Evolutionary conservation across 164 flowering plant species (phyloP), one percentile per base, ranked within the genome.

Genomic region (Paratinospora sagittata): DNA sequence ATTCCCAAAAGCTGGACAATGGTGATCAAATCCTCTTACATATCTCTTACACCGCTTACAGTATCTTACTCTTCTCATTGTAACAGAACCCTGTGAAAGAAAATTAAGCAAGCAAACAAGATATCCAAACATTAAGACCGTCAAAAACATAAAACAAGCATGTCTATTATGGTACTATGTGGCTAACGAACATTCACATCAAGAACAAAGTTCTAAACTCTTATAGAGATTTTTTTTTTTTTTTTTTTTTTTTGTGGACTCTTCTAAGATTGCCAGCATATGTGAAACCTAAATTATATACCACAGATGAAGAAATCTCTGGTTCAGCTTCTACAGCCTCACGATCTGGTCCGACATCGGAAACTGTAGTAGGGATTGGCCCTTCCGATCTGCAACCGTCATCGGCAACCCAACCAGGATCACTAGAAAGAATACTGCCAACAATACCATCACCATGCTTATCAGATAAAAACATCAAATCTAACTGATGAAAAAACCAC

Each of bases 1-100:
- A 72, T 85, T 92, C 21, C 96, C 94, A 85, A 90, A 92, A 47
- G 96, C 96, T 77, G 96, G 93, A 71, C 96, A 92, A 57, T 92
- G 98, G 74, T 90, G 96, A 74, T 92, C 96, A 75, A 85, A 84
- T 7, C 96, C 96, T 70, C 64, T 75, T 21, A 90, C 63, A 63
- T 84, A 72, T 63, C 78, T 80, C 69, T 84, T 83, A 79, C 96
- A 90, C 66, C n/a, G 76, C 79, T 72, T 82, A 73, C 98, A 92
- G 67, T 81, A 88, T 78, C 89, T 84, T 55, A 79, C 76, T 71
- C 92, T 88, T 65, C 66, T 69, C 8, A 63, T 24, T 61, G 71
- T 66, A 62, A 65, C 45, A 49, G 69, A 74, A 67, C 47, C 62
- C 88, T 87, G n/a, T n/a, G 78, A 61, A 67, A 67, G 27, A 67